Evolutionary conservation across 2,329 filamentous ascomycete genomes (phyloP), one percentile per base, ranked within the genome.

Genomic region (Fusarium pseudonygamai): DNA sequence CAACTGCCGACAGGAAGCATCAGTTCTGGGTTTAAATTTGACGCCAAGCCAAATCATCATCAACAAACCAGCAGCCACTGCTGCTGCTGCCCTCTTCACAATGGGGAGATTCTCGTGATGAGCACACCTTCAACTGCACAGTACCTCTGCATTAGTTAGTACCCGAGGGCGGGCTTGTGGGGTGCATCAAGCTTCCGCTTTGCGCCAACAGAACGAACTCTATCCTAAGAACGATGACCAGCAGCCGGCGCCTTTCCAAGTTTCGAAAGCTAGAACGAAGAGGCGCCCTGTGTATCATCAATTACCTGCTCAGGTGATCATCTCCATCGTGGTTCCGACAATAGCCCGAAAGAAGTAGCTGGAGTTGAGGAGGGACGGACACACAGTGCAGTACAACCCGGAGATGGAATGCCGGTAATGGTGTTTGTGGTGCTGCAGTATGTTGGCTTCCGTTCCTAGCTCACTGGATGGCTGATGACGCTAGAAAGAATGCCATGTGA

Each of bases 401-500:
- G 71, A 59, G 39, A 65, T 61, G 60, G 50, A 72, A 74, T 74
- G 67, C 67, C 67, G 71, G 42, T 20, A 36, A 60, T 60, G 62
- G 46, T 67, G 66, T 66, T 56, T 46, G 50, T 39, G 52, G 32
- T 67, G 30, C 53, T 24, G 67, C 40, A 63, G 36, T 52, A 52
- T 62, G 64, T 57, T 64, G 67, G 67, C 45, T 69, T 69, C 65
- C 65, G 62, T 63, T 63, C 45, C 55, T 67, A 59, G 68, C 36
- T 67, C 56, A 52, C 60, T 67, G 52, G 34, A 67, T 45, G 47
- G 56, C 40, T 71, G 28, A 67, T 57, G 53, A 58, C 62, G 67
- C 71, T 73, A 73, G 59, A 69, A 60, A 71, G 60, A 62, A 68
- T 73, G 71, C 71, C 71, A 73, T 73, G 70, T 73, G 62, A 73